phyloP scores from a whole-genome alignment of 768 basidiomycete genomes.

The Tricholoma furcatifolium region DNA sequence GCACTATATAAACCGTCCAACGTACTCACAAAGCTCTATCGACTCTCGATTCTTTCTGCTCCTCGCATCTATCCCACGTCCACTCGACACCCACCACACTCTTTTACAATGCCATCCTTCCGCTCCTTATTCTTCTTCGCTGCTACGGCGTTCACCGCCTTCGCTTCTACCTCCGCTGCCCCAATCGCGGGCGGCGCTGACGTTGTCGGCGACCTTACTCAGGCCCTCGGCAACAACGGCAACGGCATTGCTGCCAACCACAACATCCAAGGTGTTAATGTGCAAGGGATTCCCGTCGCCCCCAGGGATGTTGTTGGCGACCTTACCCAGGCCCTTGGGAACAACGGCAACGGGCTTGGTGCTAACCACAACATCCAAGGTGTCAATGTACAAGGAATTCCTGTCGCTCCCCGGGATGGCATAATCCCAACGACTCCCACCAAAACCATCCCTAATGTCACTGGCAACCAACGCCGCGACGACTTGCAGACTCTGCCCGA shows the following conservation, averaged over 20 bases:
- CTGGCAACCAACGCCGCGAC: not conserved
- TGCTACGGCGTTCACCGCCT: constrained; percentile 16
- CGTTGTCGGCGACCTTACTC: not conserved
- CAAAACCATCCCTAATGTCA: not conserved
- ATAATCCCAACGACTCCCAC: not conserved
- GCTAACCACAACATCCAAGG: not conserved
- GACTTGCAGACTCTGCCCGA: not conserved
- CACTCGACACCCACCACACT: not conserved
- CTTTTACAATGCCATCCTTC: constrained; percentile 20
- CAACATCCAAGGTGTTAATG: not conserved
- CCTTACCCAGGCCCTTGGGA: too few relatives aligned
- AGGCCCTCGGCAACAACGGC: not conserved
- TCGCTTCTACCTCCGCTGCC: constrained; percentile 3
- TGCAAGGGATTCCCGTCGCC: not conserved
- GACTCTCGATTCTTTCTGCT: not conserved
- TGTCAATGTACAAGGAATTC: not conserved
- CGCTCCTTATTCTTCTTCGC: constrained; percentile 17
- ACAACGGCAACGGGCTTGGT: not conserved
- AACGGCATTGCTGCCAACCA: not conserved
- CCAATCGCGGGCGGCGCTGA: not conserved
- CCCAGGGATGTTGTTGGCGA: too few relatives aligned
- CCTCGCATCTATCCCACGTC: not conserved
- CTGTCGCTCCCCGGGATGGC: not conserved
- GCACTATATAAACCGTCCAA: too few relatives aligned
- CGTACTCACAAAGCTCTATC: not conserved